Evolutionary conservation across 768 basidiomycete species (phyloP), one percentile per base, ranked within the genome.

Genomic region (Suillus alpinus): DNA sequence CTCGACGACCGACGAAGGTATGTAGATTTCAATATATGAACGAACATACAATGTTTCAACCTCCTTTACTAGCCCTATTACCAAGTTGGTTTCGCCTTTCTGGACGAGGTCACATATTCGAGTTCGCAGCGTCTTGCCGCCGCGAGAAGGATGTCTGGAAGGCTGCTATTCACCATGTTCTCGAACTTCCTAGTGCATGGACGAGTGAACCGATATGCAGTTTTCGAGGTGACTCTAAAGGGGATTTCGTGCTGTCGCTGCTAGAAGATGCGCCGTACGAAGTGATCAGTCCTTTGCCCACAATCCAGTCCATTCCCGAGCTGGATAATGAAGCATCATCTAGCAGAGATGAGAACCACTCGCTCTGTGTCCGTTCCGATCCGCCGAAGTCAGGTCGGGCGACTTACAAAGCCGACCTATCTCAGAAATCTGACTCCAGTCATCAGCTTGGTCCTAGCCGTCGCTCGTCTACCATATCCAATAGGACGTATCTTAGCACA

Each of bases 81-180:
- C 89, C 94, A 13, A 89, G 86, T 68, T 88, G 88, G 47, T 91
- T 98, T 73, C 87, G 90, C 55, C 76, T 97, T 16, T 83, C 80
- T 10, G 82, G 81, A 47, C 81, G 80, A 57, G 86, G 87, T 6
- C 87, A 92, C 68, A 81, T 86, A 60, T 90, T 96, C 66, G 94
- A 97, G 70, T 76, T 98, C 34, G 92, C 92, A 7, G 92, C 92
- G 0, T 84, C 92, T 16, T 95, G 94, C 71, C 82, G 77, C 67
- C 81, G 79, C 39, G 96, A 98, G 75, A 95, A 94, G 76, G 83
- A 86, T 31, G 78, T 90, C n/a, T 98, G 96, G 96, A 76, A 95
- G 58, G 75, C 78, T 36, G 85, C 86, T 6, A 84, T 97, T 53
- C 79, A 76, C 59, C 81, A 88, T 14, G 68, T 80, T 47, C 71